Evolutionary conservation across 169 alveolate genomes (phyloP), one percentile per base, ranked within the genome.

Genomic region (Plasmodium reichenowi): DNA sequence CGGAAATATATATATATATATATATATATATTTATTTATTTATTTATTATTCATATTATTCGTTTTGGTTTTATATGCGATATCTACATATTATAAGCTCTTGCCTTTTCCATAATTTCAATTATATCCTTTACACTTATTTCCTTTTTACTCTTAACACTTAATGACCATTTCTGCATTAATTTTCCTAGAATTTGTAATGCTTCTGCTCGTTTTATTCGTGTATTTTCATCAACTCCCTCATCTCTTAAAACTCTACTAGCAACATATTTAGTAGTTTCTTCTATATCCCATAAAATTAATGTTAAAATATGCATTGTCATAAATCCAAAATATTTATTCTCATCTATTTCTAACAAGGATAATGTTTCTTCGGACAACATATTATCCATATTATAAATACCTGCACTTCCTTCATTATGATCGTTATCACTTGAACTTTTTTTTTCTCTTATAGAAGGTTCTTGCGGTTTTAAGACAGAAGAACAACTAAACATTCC

Each of bases 281-380:
- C 9, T 76, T 93, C 96, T 10, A 93, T 91, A 74, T 93, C 96
- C 87, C 90, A 93, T n/a, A 93, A 62, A 48, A 93, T 92, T 12
- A 92, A 10, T 2, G 93, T 72, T 48, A 93, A 62, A 24, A 88
- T 58, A 38, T 92, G 88, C 43, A 56, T 89, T 32, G 89, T 68
- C 4, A 89, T 83, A 17, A 24, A 17, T 24, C 74, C 88, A 45
- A 74, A 74, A n/a, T 72, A 60, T 60, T 62, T 60, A 8, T 62
- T 74, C 73, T 71, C 88, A 17, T 89, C 50, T 66, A 83, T 22
- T 38, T 92, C 93, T 2, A 63, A 20, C 20, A 32, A 54, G 0
- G 71, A 56, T 13, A 73, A 68, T 58, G 63, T 88, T 56, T 74
- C 52, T 89, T 72, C 47, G 3, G 72, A 38, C 2, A n/a, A 0